phyloP scores from a whole-genome alignment of 352 stramenopile genomes.

The Phytophthora brassicae region DNA sequence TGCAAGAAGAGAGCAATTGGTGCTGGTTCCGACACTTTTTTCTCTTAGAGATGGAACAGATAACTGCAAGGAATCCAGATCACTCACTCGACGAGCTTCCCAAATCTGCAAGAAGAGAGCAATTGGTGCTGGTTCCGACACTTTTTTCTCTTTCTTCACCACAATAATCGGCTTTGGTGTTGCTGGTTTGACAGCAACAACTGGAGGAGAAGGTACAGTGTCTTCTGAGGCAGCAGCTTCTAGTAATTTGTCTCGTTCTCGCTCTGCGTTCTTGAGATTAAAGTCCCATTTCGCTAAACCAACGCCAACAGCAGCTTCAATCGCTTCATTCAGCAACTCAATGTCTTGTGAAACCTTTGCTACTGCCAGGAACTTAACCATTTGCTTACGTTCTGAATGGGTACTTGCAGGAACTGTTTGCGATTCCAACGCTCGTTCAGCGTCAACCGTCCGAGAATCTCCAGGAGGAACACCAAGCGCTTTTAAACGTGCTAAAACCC shows the following conservation, averaged over 20 bases:
- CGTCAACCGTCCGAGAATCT: slow-evolving; percentile 36
- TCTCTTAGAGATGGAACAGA: slow-evolving; percentile 28
- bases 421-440: slow-evolving; percentile 31
- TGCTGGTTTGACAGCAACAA: slow-evolving; percentile 4
- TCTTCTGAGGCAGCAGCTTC: slow-evolving; percentile 17
- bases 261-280: slow-evolving; percentile 77
- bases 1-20: slow-evolving; percentile 38
- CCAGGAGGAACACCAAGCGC: slow-evolving; percentile 33
- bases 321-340: slow-evolving; percentile 64
- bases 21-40: slow-evolving; percentile 7
- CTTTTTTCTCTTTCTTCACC: slow-evolving; percentile 21
- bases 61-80: slow-evolving; percentile 28
- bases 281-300: slow-evolving; percentile 84
- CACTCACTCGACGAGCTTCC: slow-evolving; percentile 28
- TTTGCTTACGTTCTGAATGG: slow-evolving; percentile 68
- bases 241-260: slow-evolving; percentile 63
- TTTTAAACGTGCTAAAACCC: slow-evolving; percentile 47
- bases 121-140: slow-evolving; percentile 17
- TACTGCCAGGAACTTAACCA: slow-evolving; percentile 75
- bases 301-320: slow-evolving; percentile 54
- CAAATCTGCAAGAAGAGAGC: slow-evolving; percentile 47
- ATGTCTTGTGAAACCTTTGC: slow-evolving; percentile 73
- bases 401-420: slow-evolving; percentile 41
- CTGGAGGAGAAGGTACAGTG: not conserved
- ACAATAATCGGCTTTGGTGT: slow-evolving; percentile 7